Base-by-base conservation (phyloP, 345 rosid species). In the Salix suchowensis region DNA sequence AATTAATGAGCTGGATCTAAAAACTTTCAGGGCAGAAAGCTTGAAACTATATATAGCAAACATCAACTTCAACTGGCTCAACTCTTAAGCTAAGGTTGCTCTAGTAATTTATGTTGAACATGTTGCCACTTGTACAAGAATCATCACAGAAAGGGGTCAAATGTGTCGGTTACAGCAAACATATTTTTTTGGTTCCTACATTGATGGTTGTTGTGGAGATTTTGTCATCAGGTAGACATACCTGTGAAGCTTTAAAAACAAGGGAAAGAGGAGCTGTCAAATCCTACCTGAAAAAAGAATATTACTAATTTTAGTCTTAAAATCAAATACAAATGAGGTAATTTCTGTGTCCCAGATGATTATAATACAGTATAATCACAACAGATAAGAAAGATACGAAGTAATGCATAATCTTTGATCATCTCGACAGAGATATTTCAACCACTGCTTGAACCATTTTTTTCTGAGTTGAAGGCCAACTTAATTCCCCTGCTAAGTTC, bases 401-500 rank as follows among this genome's bases (percentile, higher is more conserved):
- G 6, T 9, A 39, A 18, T 23, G 10, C 23, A 37, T 19, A 0
- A 18, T 39, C 13, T 34, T 36, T 46, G 26, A 24, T 58, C 42
- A 60, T 67, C 24, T 28, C 4, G 82, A 75, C 24, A 32, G 24
- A 26, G 78, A 85, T 82, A 39, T 77, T 64, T 71, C 71, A 82
- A 80, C 84, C 26, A 18, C 42, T 32, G 67, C 26, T 10, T 28
- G 64, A 28, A 74, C 69, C 50, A 30, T 65, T 44, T 48, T 75
- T 60, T 78, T 74, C 79, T 46, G 67, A 73, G 72, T 65, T 76
- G 6, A 76, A 82, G 72, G 32, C 21, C 66, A 46, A 0, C 44
- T 11, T 40, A 16, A 58, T 72, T 68, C 64, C 36, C 68, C 37
- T 7, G 44, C 10, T 40, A 40, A 39, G 10, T 40, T 5, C 6